phyloP scores from a whole-genome alignment of 257 asterid species.

The Scutellaria minor region DNA sequence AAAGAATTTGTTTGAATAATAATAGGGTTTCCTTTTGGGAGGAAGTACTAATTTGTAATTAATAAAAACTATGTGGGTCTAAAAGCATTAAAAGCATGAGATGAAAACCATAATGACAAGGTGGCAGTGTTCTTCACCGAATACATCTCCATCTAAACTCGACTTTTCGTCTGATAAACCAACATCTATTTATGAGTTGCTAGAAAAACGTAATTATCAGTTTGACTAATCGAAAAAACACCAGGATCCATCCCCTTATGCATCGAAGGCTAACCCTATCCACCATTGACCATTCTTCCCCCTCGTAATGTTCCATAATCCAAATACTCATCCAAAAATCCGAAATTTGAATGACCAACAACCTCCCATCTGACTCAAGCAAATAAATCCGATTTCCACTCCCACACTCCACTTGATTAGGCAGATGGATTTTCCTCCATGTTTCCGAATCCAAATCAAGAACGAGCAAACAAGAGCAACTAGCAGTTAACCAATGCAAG shows the following conservation, averaged over 20 bases:
- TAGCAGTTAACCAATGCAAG: slow-evolving; percentile 85
- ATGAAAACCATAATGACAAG: slow-evolving; percentile 75
- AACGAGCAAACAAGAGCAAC: slow-evolving; percentile 69
- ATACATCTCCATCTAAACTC: slow-evolving; percentile 82
- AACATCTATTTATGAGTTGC: slow-evolving; percentile 78
- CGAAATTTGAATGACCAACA: slow-evolving; percentile 76
- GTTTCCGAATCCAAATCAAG: slow-evolving; percentile 61
- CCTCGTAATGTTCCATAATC: slow-evolving; percentile 65
- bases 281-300: slow-evolving; percentile 66
- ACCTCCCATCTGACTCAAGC: slow-evolving; percentile 74
- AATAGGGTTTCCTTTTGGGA: too few species aligned
- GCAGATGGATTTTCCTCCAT: slow-evolving; percentile 75
- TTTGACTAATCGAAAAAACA: slow-evolving; percentile 74
- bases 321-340: slow-evolving; percentile 90
- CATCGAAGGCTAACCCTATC: slow-evolving; percentile 88
- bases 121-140: slow-evolving; percentile 56
- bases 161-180: slow-evolving; percentile 60
- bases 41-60: too few species aligned
- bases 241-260: slow-evolving; percentile 82
- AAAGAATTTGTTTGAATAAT: too few species aligned
- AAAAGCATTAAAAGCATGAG: slow-evolving; percentile 76
- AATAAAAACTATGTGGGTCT: too few species aligned
- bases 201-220: slow-evolving; percentile 53
- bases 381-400: slow-evolving; percentile 67
- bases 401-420: slow-evolving; percentile 46